Percentiles rank a stretch among this genome's conserved stretches.
phyloP scores from a whole-genome alignment of 2,329 filamentous ascomycete species.

The Colletotrichum salicis region DNA sequence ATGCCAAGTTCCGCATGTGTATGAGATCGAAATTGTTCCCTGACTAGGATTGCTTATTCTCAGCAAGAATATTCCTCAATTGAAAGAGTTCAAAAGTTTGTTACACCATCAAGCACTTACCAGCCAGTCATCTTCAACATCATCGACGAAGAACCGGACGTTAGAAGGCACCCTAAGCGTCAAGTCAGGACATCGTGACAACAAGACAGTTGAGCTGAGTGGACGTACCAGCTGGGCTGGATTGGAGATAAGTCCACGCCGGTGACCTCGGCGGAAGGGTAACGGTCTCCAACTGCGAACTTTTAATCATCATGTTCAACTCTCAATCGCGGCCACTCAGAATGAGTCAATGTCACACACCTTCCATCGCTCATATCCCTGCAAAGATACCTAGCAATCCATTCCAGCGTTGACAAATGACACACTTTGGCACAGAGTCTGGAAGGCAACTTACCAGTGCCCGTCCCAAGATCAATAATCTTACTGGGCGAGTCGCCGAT shows the following conservation, averaged over 20 bases:
- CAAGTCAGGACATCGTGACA: neutral
- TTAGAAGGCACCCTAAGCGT: neutral
- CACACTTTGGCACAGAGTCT: neutral
- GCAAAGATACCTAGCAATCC: neutral
- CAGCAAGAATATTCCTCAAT: no score
- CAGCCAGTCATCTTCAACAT: neutral
- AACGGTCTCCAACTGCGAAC: neutral
- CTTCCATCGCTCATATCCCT: constrained; percentile 25
- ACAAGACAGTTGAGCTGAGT: neutral
- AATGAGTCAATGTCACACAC: neutral
- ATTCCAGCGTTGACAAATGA: neutral
- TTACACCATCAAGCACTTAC: neutral
- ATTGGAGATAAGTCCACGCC: constrained; percentile 42
- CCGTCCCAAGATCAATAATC: constrained; percentile 44
- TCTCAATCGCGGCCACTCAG: constrained; percentile 14
- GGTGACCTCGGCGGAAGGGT: constrained; percentile 38
- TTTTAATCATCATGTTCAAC: constrained; percentile 36
- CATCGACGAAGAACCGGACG: neutral
- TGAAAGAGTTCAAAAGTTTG: neutral
- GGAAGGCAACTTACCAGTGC: constrained; percentile 33
- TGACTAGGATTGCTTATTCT: neutral
- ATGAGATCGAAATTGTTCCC: neutral
- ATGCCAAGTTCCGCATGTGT: neutral
- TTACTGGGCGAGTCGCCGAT: constrained; percentile 42
- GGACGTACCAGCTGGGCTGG: constrained; percentile 29